Evolutionary conservation across 345 rosid species (phyloP), one percentile per base, ranked within the genome.

Genomic region (Crucihimalaya himalaica): DNA sequence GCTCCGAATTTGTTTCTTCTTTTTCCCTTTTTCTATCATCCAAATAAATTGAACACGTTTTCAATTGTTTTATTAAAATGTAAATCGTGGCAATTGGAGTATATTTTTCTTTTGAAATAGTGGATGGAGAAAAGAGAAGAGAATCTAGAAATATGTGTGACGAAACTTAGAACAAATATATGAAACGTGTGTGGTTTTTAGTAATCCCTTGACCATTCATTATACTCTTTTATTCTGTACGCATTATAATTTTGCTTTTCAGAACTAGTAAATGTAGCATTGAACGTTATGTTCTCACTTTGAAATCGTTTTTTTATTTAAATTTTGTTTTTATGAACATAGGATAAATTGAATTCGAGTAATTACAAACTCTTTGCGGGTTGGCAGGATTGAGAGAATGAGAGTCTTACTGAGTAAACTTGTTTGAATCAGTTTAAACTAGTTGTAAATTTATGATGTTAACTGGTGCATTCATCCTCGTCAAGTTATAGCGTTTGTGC

Each of bases 1-100:
- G 39, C 27, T 76, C 20, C 35, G 13, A 70, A 56, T 48, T 70
- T 76, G 66, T 76, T 76, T 76, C 76, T 76, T 70, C 76, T 76
- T 76, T 70, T 63, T 8, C 71, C 35, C 5, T 31, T 34, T 34
- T 9, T 46, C 13, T 14, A n/a, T 11, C 43, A 40, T 32, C 32
- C 59, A 53, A 40, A 54, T 12, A 28, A 34, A 32, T 45, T 42
- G 29, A 61, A 52, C 74, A 76, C 79, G 79, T 76, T 76, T 75
- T 76, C 52, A 76, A 62, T 76, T 32, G 63, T 68, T 68, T 14
- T 13, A 51, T 66, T 5, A 25, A 32, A 61, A 76, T 61, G 59
- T 53, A 18, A 32, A 54, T 68, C 79, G 79, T 69, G 57, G 58
- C 64, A 53, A 53, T 19, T 75, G 62, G 23, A 53, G 39, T 61